Evolutionary conservation across 31 red algal species (phyloP).

Genomic region (Odonthalia washingtoniensis): DNA sequence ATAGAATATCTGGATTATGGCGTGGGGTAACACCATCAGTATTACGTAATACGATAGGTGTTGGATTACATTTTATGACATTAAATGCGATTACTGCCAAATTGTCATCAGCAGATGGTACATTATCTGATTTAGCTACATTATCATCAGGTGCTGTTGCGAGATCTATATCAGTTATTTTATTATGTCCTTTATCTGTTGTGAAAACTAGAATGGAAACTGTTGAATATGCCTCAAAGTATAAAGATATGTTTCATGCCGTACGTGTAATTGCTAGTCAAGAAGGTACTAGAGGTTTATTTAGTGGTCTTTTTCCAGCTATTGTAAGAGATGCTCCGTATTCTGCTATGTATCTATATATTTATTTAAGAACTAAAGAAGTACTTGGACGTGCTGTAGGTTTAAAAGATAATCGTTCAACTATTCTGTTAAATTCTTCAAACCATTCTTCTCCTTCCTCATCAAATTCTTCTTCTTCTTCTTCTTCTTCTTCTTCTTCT

Average conservation of each 20-base stretch:
- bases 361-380: slow-evolving; percentile 87
- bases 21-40: slow-evolving; percentile 91
- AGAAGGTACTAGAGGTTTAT: slow-evolving; percentile 82
- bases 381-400: slow-evolving; percentile 57
- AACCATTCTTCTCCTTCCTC: background rate
- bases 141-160: slow-evolving; percentile 87
- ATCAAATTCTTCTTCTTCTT: background rate
- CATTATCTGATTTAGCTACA: slow-evolving; percentile 69
- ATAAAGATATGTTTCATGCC: slow-evolving; percentile 73
- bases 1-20: slow-evolving; percentile 84
- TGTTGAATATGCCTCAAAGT: slow-evolving; percentile 80
- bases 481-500: background rate
- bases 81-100: slow-evolving; percentile 72
- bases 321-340: slow-evolving; percentile 92
- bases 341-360: slow-evolving; percentile 90
- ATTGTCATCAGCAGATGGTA: slow-evolving; percentile 64
- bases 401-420: slow-evolving; percentile 56
- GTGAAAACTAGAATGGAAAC: slow-evolving; percentile 96
- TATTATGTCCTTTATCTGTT: slow-evolving; percentile 90
- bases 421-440: slow-evolving; percentile 44
- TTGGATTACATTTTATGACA: slow-evolving; percentile 90
- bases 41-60: slow-evolving; percentile 90
- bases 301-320: slow-evolving; percentile 87
- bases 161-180: slow-evolving; percentile 81
- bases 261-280: slow-evolving; percentile 68